Evolutionary conservation across 1,284 basidiomycete genomes (phyloP), one percentile per base, ranked within the genome.

Genomic region (Bjerkandera adusta): DNA sequence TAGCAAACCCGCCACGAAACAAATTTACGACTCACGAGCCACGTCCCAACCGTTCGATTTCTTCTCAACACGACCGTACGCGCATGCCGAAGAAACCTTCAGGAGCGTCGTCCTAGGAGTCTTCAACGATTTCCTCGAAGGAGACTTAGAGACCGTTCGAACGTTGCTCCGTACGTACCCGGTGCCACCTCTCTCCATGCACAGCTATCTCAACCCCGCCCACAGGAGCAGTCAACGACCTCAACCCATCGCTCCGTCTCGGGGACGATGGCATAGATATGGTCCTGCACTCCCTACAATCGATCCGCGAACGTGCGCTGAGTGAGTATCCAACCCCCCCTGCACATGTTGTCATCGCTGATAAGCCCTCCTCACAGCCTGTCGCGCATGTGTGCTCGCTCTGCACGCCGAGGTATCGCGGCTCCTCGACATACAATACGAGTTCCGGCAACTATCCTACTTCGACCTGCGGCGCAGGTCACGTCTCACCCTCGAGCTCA

Each of bases 61-160:
- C 38, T 79, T 81, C 55, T 66, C 74, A 10, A 61, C 79, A 0
- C 70, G 71, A 18, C 71, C 81, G 4, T 65, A 68, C 16, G 68
- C 69, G 20, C 69, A 78, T 51, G 81, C 85, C 1, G 87, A 92
- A 48, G 84, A 90, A 55, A 92, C 89, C 0, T 79, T 93, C 46
- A 75, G 83, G 40, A 75, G 79, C 45, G 88, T 89, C 6, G 69
- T 92, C 26, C 65, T 89, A 37, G 77, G 81, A 25, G 81, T 89
- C 7, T 80, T 92, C 58, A 84, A 81, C 56, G 90, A 93, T 58
- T 90, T 92, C 54, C 65, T 92, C 45, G 84, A 91, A 50, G 90
- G 89, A 5, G 90, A 92, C 63, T 70, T 92, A 29, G 87, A 92
- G 62, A 79, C 89, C 62, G 82, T 92, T 56, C 76, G 84, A 50